These are phyloP conservation scores for Ailanthus altissimus DNA, from an alignment of 345 rosid genomes.

Conservation along the genomic window DNA sequence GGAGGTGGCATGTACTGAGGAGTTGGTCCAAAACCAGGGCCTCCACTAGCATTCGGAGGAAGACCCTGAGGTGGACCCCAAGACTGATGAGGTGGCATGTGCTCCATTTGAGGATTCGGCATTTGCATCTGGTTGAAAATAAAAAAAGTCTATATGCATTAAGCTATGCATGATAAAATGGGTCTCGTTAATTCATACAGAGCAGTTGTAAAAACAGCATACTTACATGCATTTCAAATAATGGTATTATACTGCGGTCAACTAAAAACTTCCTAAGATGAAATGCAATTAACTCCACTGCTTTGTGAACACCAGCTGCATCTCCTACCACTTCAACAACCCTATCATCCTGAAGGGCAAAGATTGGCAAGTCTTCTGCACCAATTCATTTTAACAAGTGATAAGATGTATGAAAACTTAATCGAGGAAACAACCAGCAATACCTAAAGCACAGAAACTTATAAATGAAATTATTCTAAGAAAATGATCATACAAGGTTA, in stretches of 20 bases:
- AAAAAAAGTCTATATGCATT: conserved; percentile 5
- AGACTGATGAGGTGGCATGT: conserved; percentile 83
- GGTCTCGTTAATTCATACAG: not conserved
- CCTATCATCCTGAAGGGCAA: conserved; percentile 98
- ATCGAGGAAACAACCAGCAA: conserved; percentile 1
- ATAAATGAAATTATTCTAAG: not conserved
- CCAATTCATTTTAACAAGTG: conserved; percentile 23
- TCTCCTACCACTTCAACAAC: conserved; percentile 96
- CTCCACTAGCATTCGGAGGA: conserved; percentile 65
- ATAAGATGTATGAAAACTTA: not conserved
- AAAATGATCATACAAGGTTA: not conserved
- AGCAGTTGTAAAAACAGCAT: conserved; percentile 15
- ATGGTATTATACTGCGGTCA: conserved; percentile 89
- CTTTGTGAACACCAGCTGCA: conserved; percentile 79
- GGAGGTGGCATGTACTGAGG: conserved; percentile 85
- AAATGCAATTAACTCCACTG: conserved; percentile 90
- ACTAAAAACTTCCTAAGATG: conserved; percentile 96
- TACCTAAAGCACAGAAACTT: conserved; percentile 7
- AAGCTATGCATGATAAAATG: not conserved
- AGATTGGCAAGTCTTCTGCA: conserved; percentile 91
- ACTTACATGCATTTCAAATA: conserved; percentile 84
- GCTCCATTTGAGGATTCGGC: conserved; percentile 77
- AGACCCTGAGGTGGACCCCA: conserved; percentile 96
- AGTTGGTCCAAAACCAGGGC: conserved; percentile 72
- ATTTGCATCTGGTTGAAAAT: conserved; percentile 71